These are phyloP conservation scores for Gorgonomyces haynaldii DNA, from an alignment of 192 early-diverging fungal species.

Conservation along the genomic window DNA sequence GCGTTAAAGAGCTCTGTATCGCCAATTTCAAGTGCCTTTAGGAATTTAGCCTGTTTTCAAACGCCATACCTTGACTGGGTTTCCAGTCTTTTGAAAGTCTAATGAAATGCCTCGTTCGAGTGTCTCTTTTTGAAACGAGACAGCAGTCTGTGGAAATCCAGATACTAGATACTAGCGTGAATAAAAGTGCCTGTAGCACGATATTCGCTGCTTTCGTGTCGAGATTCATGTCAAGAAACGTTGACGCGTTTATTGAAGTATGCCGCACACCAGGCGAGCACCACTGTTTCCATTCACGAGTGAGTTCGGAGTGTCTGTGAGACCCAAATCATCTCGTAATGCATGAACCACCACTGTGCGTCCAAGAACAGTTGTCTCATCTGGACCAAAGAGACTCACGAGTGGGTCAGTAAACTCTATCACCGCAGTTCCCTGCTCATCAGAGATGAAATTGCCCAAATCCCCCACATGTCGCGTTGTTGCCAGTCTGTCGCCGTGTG, in stretches of 20 bases:
- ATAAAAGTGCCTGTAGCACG: too few relatives aligned
- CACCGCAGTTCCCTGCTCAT: neutral
- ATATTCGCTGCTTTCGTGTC: too few relatives aligned
- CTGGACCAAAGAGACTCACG: neutral
- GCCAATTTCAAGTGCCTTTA: conserved; percentile 30
- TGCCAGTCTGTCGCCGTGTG: conserved; percentile 59
- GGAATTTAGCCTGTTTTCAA: conserved; percentile 17
- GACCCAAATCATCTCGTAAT: neutral
- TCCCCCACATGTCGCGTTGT: neutral
- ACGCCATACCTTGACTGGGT: neutral
- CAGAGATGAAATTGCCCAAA: neutral
- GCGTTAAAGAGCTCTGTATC: conserved; percentile 30
- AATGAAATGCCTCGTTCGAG: neutral
- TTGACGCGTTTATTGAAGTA: too few relatives aligned
- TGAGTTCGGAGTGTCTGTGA: neutral
- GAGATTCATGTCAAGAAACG: too few relatives aligned
- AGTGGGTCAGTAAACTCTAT: neutral
- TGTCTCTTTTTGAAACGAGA: neutral
- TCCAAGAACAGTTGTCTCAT: neutral
- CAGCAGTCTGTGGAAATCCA: neutral
- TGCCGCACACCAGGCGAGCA: neutral
- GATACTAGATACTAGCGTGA: neutral
- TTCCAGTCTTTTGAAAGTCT: neutral
- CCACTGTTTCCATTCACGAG: neutral
- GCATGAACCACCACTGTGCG: neutral